phyloP scores from a whole-genome alignment of 1,284 basidiomycete genomes.

The Vanrija humicola region DNA sequence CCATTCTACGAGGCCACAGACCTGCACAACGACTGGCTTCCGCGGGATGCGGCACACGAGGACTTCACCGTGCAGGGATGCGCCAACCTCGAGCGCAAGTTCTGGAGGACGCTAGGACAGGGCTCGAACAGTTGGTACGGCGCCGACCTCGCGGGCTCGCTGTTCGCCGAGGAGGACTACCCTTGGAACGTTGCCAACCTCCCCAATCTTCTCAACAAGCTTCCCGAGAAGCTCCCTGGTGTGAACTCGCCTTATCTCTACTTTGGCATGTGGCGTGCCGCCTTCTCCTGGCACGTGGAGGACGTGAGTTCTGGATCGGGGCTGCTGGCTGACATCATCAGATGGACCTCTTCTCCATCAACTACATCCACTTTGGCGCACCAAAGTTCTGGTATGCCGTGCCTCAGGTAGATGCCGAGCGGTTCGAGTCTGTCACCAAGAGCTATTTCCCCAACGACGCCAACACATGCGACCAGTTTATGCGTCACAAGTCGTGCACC shows the following conservation, averaged over 20 bases:
- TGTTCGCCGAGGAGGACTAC: slow-evolving; percentile 76
- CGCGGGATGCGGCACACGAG: slow-evolving; percentile 60
- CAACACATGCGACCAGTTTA: slow-evolving; percentile 81
- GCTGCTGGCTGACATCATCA: slow-evolving; percentile 35
- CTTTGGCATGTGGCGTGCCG: slow-evolving; percentile 99
- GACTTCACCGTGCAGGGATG: slow-evolving; percentile 87
- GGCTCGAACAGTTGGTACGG: slow-evolving; percentile 87
- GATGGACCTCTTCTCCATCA: slow-evolving; percentile 97
- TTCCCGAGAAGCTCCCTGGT: slow-evolving; percentile 72
- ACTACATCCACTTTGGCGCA: slow-evolving; percentile 98
- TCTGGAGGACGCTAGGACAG: slow-evolving; percentile 80
- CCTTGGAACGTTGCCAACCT: slow-evolving; percentile 92
- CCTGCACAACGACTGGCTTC: slow-evolving; percentile 70
- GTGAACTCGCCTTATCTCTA: slow-evolving; percentile 98
- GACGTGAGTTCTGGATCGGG: slow-evolving; percentile 47
- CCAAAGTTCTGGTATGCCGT: slow-evolving; percentile 96
- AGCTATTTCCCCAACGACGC: slow-evolving; percentile 84
- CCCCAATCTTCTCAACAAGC: slow-evolving; percentile 71
- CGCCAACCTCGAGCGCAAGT: slow-evolving; percentile 78
- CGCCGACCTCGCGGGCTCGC: slow-evolving; percentile 78
- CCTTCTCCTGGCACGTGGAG: slow-evolving; percentile 98
- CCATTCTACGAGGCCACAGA: slow-evolving; percentile 67
- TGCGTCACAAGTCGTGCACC: slow-evolving; percentile 94
- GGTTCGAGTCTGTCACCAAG: slow-evolving; percentile 61
- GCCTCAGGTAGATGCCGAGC: slow-evolving; percentile 73